Base-by-base conservation (phyloP, 768 basidiomycete genomes). In the Exidia glandulosa region DNA sequence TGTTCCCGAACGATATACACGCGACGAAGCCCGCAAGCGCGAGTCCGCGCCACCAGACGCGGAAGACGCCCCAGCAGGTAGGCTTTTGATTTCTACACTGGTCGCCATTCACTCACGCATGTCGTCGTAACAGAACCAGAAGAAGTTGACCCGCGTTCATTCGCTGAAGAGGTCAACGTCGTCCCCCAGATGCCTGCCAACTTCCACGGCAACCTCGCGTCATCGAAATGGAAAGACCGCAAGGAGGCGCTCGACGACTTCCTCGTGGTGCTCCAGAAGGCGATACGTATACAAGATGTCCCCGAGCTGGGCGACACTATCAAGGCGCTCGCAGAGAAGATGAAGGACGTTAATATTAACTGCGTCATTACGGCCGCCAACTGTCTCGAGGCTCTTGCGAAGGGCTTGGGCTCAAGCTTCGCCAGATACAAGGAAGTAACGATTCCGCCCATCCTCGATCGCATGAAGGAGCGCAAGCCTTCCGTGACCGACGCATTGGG, bases 161-260 rank as follows among this genome's bases (percentile, higher is more conserved):
- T 93, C 63, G 84, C 87, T 2, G 91, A 95, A 66, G 84, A 87
- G 14, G 84, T 91, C 41, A 82, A 94, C 68, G 84, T 96, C 59
- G 76, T 86, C 25, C 71, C 83, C 2, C 86, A 87, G 63, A 78
- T 97, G 47, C 88, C 96, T 0, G 70, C 82, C 2, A 85, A 85
- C 59, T 77, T 97, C 62, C 83, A 89, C 60, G 76, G 84, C 2
- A 76, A 80, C 57, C 77, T 99, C 56, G 81, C 85, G 27, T 98
- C 96, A 3, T 84, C 91, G 0, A 97, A 98, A 72, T 99, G 96
- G 96, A 98, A 99, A 68, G 96, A 99, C 64, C 83, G 92, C 41
- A 94, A 97, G 68, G 90, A 94, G 66, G 88, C 82, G 2, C 76
- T 98, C 32, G 94, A 96, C 63, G 90, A 91, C 30, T 78, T 95